Evolutionary conservation across 2,329 filamentous ascomycete species (phyloP), one percentile per base, ranked within the genome.

Genomic region (Amesomyces nigricolor): DNA sequence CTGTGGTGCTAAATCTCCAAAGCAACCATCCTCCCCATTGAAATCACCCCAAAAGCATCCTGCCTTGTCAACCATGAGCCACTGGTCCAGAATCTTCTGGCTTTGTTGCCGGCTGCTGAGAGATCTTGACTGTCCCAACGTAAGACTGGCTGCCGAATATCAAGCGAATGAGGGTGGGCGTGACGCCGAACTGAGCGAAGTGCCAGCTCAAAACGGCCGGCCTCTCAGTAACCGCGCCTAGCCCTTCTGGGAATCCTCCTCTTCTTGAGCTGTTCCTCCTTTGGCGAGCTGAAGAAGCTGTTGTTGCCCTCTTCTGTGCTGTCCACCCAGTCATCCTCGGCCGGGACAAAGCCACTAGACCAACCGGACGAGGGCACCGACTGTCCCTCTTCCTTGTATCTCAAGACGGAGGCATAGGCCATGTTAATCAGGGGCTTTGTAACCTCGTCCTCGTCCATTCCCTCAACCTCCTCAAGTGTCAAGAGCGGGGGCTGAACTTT

Each of bases 361-460:
- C 51, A 54, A 1, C 26, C 45, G 3, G 17, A 22, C 9, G 45
- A 45, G 14, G n/a, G 13, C 4, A 17, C 44, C 5, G 50, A 42
- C 44, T 51, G 32, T 10, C 51, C 49, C 19, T 54, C 51, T 30
- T 62, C 61, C 50, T 60, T 63, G 51, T 63, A 61, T 3, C 57
- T 57, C 38, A 63, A 51, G 35, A 75, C 56, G 4, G 66, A 66
- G 17, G 64, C 68, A 54, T 73, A 70, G 3, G 68, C 66, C 70
- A 77, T 71, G 47, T 69, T 72, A 9, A 80, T 51, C 10, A 79
- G 66, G 2, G 75, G 73, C 11, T 67, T 63, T 10, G 70, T 67
- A 51, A 76, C 72, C 47, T 76, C 71, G 2, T 66, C 59, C 2
- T 67, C 65, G 4, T 72, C 65, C 58, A 72, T 72, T 6, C 53